Base-by-base conservation (phyloP, 2,329 filamentous ascomycete genomes). In the Sporothrix variecibatus region DNA sequence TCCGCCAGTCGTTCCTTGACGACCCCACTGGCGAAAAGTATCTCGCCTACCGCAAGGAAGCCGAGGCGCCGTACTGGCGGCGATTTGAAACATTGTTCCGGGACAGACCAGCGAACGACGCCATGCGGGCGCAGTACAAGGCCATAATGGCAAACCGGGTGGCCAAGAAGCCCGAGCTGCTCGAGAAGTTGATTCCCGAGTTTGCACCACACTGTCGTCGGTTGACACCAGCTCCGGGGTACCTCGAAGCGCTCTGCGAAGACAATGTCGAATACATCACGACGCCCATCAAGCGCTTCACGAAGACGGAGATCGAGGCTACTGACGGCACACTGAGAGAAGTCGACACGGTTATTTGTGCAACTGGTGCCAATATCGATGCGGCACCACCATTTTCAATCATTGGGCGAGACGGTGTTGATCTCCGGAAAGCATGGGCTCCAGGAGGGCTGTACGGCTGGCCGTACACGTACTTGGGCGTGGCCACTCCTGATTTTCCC, bases 131-230 rank as follows among this genome's bases (percentile, higher is more conserved):
- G 12, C 40, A 43, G 40, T 43, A 43, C 40, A 43, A 43, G 40
- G 40, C 40, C 12, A 15, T 43, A 15, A 43, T 43, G 40, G 40
- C 40, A 43, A 43, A 43, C 9, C 40, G 40, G 40, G 40, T 43
- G 1, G 40, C 40, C 40, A 43, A 43, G 12, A 43, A 43, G 12
- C 40, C 40, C 40, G 40, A 43, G 40, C 40, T 43, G 12, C 40
- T 43, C 40, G 40, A 43, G 9, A 43, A 43, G 40, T 9, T 43
- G 40, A 43, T 43, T 43, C 53, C 53, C 53, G n/a, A 26, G 1
- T 58, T 58, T 93, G 91, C 76, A 85, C 90, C 17, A 85, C 91
- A 1, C 81, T 91, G 0, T 93, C 91, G 0, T 89, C 91, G 0
- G 15, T 15, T 49, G 4, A 49, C 43, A 17, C 43, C 43, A 12